Conservation (phyloP, 345 rosid species). For the Syzygium grande region DNA sequence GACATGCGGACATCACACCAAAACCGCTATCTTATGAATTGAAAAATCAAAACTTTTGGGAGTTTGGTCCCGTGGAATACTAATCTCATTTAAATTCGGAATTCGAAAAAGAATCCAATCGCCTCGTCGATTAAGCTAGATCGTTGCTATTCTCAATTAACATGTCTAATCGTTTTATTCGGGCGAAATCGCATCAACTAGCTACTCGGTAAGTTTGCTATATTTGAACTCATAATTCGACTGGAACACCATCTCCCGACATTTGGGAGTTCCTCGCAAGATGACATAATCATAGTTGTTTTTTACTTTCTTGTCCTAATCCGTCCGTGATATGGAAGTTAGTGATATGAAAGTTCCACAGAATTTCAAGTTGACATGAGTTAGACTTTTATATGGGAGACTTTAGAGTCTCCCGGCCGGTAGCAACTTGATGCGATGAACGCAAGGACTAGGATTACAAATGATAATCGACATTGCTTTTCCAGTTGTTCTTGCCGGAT, state of each 20-base stretch:
- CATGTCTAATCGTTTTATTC: background rate
- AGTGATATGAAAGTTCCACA: background rate
- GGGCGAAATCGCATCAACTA: background rate
- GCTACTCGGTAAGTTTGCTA: background rate
- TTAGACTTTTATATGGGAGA: too few species aligned
- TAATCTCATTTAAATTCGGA: background rate
- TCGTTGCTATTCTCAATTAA: accelerated
- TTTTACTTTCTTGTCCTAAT: background rate
- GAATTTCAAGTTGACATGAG: background rate
- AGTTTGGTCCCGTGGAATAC: background rate
- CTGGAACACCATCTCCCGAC: too few species aligned
- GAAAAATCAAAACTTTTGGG: background rate
- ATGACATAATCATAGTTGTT: background rate
- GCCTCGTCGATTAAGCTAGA: background rate
- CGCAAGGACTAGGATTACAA: too few species aligned
- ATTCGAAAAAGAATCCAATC: background rate
- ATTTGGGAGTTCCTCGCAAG: too few species aligned
- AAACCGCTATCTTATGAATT: background rate
- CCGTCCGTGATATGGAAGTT: background rate
- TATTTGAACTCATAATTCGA: too few species aligned
- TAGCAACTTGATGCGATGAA: too few species aligned
- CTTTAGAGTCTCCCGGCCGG: too few species aligned
- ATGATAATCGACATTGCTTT: too few species aligned
- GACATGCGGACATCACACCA: background rate
- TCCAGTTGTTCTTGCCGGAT: too few species aligned